phyloP scores from a whole-genome alignment of 495 filamentous ascomycete genomes.

The Daldinia decipiens region DNA sequence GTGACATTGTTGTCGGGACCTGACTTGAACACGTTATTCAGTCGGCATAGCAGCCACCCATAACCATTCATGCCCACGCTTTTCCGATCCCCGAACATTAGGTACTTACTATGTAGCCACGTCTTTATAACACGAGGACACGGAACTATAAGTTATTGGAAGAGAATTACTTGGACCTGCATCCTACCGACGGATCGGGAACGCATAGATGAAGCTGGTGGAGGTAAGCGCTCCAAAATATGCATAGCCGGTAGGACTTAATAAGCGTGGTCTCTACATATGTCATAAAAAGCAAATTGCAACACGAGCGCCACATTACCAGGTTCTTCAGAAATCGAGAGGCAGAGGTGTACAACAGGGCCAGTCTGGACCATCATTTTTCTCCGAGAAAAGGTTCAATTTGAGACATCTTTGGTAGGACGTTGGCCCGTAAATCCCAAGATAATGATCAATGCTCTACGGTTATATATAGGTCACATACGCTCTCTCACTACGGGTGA shows the following conservation, averaged over 20 bases:
- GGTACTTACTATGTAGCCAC: neutral
- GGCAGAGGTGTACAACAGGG: conserved; percentile 9
- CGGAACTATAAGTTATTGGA: conserved; percentile 17
- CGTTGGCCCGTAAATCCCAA: neutral
- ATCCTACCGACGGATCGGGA: conserved; percentile 11
- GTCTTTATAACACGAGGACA: conserved; percentile 26
- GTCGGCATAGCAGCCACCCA: neutral
- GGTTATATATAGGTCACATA: neutral
- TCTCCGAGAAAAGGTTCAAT: conserved; percentile 3
- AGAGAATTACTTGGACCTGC: conserved; percentile 9
- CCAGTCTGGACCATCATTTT: conserved; percentile 17
- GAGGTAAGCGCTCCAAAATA: neutral
- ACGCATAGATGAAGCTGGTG: conserved; percentile 18
- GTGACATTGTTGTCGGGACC: conserved; percentile 19
- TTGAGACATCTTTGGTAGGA: neutral
- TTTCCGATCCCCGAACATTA: conserved; percentile 16
- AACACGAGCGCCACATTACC: conserved; percentile 34
- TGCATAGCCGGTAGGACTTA: conserved; percentile 31
- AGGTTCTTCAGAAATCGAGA: conserved; percentile 2
- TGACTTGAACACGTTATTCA: conserved; percentile 22
- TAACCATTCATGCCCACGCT: neutral
- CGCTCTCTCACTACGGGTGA: neutral
- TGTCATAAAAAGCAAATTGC: conserved; percentile 20
- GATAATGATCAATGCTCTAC: neutral
- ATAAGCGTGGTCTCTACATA: conserved; percentile 9